A percentile compares a stretch with the other conserved stretches of the same genome.
Evolutionary conservation across 352 stramenopile species (phyloP).

Genomic region (Phytophthora capsici): DNA sequence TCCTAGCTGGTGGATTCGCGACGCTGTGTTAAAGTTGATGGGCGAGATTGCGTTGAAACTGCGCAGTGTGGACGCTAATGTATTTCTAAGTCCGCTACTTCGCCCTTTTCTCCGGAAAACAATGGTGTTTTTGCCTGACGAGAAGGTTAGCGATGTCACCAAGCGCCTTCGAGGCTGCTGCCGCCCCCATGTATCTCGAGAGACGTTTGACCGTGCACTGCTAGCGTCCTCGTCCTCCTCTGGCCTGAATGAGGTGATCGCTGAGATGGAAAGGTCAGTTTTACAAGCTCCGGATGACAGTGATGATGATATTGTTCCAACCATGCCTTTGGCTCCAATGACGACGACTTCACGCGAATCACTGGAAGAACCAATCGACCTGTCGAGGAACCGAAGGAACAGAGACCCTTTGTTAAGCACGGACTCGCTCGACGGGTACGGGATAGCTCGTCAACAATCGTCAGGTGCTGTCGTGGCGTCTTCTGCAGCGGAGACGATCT

Average conservation of each 20-base stretch:
- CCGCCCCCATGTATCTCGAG: conserved; percentile 75
- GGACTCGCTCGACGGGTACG: conserved; percentile 73
- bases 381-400: conserved; percentile 22
- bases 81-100: conserved; percentile 92
- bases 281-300: conserved; percentile 37
- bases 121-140: conserved; percentile 79
- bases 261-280: conserved; percentile 58
- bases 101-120: conserved; percentile 89
- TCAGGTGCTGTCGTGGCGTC: conserved; percentile 36
- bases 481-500: conserved; percentile 33
- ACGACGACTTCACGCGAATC: conserved; percentile 36
- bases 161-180: conserved; percentile 68
- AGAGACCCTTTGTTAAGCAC: conserved; percentile 69
- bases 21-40: conserved; percentile 88
- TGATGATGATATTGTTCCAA: conserved; percentile 33
- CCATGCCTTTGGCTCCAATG: conserved; percentile 24
- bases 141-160: conserved; percentile 61
- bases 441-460: conserved; percentile 38
- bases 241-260: conserved; percentile 55
- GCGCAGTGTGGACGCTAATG: conserved; percentile 90
- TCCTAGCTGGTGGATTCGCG: conserved; percentile 90
- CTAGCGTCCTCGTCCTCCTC: conserved; percentile 65
- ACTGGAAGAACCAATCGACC: conserved; percentile 29
- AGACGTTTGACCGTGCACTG: conserved; percentile 85
- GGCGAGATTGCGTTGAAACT: conserved; percentile 85